Evolutionary conservation across 2,329 filamentous ascomycete species (phyloP).

Genomic region (Trichoderma asperellum): DNA sequence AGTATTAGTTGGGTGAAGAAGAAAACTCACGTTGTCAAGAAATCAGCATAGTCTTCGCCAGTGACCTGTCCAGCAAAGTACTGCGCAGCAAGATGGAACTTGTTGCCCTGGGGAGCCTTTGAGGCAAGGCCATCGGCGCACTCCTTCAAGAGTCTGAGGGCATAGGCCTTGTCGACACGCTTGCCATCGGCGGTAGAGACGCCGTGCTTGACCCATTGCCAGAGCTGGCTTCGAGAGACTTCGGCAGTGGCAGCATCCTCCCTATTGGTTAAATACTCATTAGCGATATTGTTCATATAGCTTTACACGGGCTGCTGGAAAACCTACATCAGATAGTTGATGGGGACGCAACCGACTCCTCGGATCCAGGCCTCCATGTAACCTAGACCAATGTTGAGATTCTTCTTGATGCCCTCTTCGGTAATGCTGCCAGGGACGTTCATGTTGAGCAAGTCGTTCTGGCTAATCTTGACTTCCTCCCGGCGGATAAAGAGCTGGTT

Average conservation of each 20-base stretch:
- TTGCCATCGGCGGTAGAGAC: constrained; percentile 83
- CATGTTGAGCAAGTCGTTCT: constrained; percentile 95
- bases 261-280: constrained; percentile 41
- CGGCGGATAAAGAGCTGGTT: constrained; percentile 93
- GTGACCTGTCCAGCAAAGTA: constrained; percentile 94
- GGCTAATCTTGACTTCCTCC: constrained; percentile 83
- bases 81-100: constrained; percentile 85
- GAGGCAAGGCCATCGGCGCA: constrained; percentile 74
- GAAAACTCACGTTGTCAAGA: constrained; percentile 75
- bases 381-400: constrained; percentile 91
- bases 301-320: background rate
- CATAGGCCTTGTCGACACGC: constrained; percentile 90
- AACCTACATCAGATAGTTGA: constrained; percentile 90
- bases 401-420: constrained; percentile 95
- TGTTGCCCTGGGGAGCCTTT: constrained; percentile 84
- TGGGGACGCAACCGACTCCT: constrained; percentile 92
- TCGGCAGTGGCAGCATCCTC: constrained; percentile 98
- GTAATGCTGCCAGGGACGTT: constrained; percentile 92
- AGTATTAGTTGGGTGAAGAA: background rate
- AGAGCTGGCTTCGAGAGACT: constrained; percentile 90
- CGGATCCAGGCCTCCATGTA: constrained; percentile 99
- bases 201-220: constrained; percentile 86
- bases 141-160: constrained; percentile 84
- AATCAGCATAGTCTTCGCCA: constrained; percentile 96
- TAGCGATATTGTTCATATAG: background rate